Base-by-base conservation (phyloP, 73 alveolate genomes). In the Paramecium pentaurelia region DNA sequence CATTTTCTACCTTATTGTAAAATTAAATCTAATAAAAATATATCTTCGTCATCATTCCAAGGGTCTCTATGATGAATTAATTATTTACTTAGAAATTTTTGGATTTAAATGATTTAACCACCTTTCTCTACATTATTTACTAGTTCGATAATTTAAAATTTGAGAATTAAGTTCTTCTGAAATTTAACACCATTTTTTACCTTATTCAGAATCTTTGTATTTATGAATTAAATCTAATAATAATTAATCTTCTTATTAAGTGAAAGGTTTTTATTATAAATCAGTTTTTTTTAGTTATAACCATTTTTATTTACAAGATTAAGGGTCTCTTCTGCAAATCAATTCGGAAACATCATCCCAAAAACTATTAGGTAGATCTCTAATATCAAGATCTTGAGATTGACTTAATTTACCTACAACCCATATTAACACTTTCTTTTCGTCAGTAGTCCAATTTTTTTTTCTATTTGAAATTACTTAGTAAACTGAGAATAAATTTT, bases 21-120 rank as follows among this genome's bases (percentile, higher is more conserved):
- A 12, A 73, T 18, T 28, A 18, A 71, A 30, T 16, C 22, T 34
- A 71, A 9, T 71, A 71, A 28, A 0, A 10, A 8, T 1, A 71
- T 20, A 28, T 71, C 86, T 34, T 71, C 86, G 8, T 27, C 45
- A 28, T 71, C 86, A 71, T 22, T 71, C 86, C 86, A 71, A 71
- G 86, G 86, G 28, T 22, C 44, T n/a, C 86, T 59, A 25, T 38
- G 0, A 25, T 59, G 28, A 7, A 6, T 4, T 20, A 6, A 10
- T 27, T 22, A 71, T 30, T 20, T 71, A 71, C 86, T 71, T 71
- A 3, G 54, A 20, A 5, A 71, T 71, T 10, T 71, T 71, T 8
- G 86, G 86, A 71, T 71, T 71, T 8, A 71, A n/a, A 38, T 71
- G 86, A 71, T 71, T 71, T 28, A 71, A 71, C 86, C 86, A 22